phyloP scores from a whole-genome alignment of 441 rosid species.

The Croton laevigatus region DNA sequence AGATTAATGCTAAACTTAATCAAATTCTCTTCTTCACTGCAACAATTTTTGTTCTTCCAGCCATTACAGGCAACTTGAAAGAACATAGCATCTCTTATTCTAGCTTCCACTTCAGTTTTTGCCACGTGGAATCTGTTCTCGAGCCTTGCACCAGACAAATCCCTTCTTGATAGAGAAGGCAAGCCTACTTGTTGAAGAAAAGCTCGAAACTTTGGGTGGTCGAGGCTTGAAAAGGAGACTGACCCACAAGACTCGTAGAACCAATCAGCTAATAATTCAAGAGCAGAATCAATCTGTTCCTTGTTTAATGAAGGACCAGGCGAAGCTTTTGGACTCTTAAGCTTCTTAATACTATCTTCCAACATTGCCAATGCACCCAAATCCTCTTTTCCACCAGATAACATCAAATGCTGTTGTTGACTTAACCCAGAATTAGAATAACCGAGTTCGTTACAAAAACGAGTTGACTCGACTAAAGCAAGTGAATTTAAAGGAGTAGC shows the following conservation, averaged over 20 bases:
- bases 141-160: constrained; percentile 52
- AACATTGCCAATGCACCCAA: constrained; percentile 84
- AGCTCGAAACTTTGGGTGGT: constrained; percentile 88
- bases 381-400: constrained; percentile 94
- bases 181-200: constrained; percentile 82
- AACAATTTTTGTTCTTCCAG: constrained; percentile 51
- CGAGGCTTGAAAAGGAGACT: constrained; percentile 77
- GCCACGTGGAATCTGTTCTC: constrained; percentile 72
- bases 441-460: constrained; percentile 28
- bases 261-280: constrained; percentile 80
- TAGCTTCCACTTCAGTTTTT: constrained; percentile 58
- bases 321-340: constrained; percentile 76
- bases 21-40: constrained; percentile 49
- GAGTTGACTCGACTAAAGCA: constrained; percentile 38
- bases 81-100: constrained; percentile 86
- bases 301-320: constrained; percentile 71
- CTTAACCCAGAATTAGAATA: constrained; percentile 26
- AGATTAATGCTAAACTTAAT: constrained; percentile 69
- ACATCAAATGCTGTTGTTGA: constrained; percentile 54
- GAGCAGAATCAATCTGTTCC: constrained; percentile 75
- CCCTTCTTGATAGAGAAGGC: constrained; percentile 71
- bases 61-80: constrained; percentile 81
- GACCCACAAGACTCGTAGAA: constrained; percentile 85
- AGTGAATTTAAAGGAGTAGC: constrained; percentile 44
- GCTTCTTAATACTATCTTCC: constrained; percentile 92